Evolutionary conservation across 2,329 filamentous ascomycete genomes (phyloP), one percentile per base, ranked within the genome.

Genomic region (Sphaerulina vaccinii): DNA sequence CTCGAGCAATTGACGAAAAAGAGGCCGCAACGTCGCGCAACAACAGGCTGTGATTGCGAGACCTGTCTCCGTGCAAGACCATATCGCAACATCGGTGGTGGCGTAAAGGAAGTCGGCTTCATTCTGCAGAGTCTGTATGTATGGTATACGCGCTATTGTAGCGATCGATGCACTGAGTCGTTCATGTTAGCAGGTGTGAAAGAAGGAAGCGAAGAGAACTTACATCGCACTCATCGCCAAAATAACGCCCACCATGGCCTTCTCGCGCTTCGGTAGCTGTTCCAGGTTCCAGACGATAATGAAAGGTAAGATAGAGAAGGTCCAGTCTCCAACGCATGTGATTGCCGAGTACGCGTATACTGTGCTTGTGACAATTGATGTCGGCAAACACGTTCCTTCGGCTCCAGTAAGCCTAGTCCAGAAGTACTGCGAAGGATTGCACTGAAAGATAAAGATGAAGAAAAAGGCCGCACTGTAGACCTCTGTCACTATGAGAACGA

Each of bases 141-240:
- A 57, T 3, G 55, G 55, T 16, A 57, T 49, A 36, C 51, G 55
- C 23, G 55, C 55, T 29, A 54, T 46, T n/a, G 55, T 57, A 3
- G 55, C 55, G 15, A 57, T 52, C 24, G 55, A 57, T 23, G 55
- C 55, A 27, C 52, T 55, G 55, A 13, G 15, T 11, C 11, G 3
- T n/a, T n/a, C 11, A 3, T n/a, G 51, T 49, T 21, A 49, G 50
- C 21, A 32, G 11, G 38, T 15, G 21, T 16, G 3, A 23, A 10
- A 5, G n/a, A 2, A 11, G 21, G 2, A 4, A 18, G 5, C 3
- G 6, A 18, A 18, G 9, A 32, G 1, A 5, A 55, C 58, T 48
- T 54, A 61, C 44, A 68, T 51, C 15, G 65, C 56, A 1, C 67
- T 66, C 18, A 70, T 62, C 10, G 60, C 60, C 24, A 70, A 64